Evolutionary conservation across 441 rosid genomes (phyloP), one percentile per base, ranked within the genome.

Genomic region (Aquilaria agallochum): DNA sequence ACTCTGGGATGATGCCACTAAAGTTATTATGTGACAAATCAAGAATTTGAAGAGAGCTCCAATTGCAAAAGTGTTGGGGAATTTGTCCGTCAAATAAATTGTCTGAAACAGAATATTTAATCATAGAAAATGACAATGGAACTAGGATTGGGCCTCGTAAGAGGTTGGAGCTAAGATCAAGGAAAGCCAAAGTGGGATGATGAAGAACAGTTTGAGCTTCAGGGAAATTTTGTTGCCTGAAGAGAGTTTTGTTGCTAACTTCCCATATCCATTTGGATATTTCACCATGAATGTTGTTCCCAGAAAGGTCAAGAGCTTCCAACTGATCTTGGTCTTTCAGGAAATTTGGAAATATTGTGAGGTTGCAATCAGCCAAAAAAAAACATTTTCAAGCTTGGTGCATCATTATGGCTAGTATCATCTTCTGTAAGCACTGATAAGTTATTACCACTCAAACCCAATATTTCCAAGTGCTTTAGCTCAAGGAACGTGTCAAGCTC

Each of bases 321-420:
- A 72, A 20, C 33, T 69, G 36, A 42, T 66, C 61, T 58, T 76
- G 77, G 20, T 53, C 1, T 0, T 11, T 34, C 20, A 76, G 31
- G 30, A 72, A 72, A 42, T 11, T 8, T 8, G 68, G 80, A 50
- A 76, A 72, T 32, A 30, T 45, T 2, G 9, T 33, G 4, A 76
- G 44, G 20, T 68, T 66, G 59, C 80, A 72, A 0, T 53, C 15
- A 11, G 33, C 13, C 9, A 15, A 76, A 56, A 32, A 14, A 47
- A 31, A 76, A 31, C 1, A 0, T 2, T 2, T 0, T 2, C 1
- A 66, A 59, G 34, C 46, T 66, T 5, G 8, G 56, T 20, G 15
- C 7, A 6, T 32, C 63, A 11, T 32, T 33, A 56, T 56, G 69
- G 8, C 20, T 68, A 12, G 34, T 5, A 8, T 15, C 31, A 7